Evolutionary conservation across 208 protist species (phyloP).

Genomic region (Balamuthia mandrillaris): DNA sequence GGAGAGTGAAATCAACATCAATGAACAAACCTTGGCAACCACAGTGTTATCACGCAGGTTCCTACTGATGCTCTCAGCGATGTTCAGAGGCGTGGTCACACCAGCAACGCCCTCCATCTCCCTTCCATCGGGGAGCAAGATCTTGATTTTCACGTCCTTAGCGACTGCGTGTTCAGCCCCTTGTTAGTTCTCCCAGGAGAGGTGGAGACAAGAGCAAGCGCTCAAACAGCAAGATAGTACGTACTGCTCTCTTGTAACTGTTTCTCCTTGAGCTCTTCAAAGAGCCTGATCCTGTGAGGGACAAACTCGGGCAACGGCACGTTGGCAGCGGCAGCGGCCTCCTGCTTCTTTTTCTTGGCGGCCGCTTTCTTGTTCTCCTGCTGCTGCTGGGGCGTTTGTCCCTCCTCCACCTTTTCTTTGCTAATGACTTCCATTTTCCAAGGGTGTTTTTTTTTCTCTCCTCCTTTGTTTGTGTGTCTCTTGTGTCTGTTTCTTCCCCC

Average conservation of each 20-base stretch:
- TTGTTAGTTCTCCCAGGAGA: no score
- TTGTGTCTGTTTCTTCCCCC: no score
- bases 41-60: slow-evolving; percentile 83
- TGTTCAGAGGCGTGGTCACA: slow-evolving; percentile 88
- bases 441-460: background rate
- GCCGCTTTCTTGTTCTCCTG: background rate
- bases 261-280: background rate
- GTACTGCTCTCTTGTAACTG: background rate
- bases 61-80: slow-evolving; percentile 87
- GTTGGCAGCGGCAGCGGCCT: background rate
- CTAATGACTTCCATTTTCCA: background rate
- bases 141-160: no score
- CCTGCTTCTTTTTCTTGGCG: background rate
- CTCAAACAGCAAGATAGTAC: background rate
- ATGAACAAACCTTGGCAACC: slow-evolving; percentile 67
- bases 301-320: background rate
- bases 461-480: background rate
- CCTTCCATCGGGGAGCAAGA: slow-evolving; percentile 91
- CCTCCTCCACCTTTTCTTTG: background rate
- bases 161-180: slow-evolving; percentile 51
- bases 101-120: slow-evolving; percentile 79
- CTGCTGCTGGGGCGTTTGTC: background rate
- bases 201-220: background rate
- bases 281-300: background rate
- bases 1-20: background rate